Base-by-base conservation (phyloP, 108 stramenopile genomes). In the Conticribra guillardii region DNA sequence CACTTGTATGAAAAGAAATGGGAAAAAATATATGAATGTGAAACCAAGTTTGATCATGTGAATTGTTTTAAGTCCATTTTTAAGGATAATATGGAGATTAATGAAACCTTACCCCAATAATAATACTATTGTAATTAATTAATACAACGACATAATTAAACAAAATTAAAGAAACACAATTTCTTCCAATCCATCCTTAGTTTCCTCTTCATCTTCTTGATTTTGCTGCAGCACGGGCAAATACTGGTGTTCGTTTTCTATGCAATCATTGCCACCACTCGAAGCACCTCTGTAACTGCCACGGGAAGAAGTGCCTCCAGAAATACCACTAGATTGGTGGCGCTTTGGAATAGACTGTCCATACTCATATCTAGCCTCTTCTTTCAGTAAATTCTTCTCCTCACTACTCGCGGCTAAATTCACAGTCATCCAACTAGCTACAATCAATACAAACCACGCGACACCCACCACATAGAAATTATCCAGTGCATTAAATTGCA, bases 401-500 rank as follows among this genome's bases (percentile, higher is more conserved):
- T 55, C 58, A 31, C 41, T 56, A 28, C 45, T 71, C 22, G 50
- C 50, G 15, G 77, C 77, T 59, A 79, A 33, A 26, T 64, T 51
- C 57, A 71, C 60, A 2, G 64, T 69, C 28, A 83, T 46, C 4
- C 51, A 49, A 67, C 77, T 71, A 0, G 69, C 65, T 11, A 32
- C 58, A 17, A 60, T 56, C 60, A 81, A 73, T 34, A 78, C 71
- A 48, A 44, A 18, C 57, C 34, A 75, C n/a, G 79, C 61, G 2
- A 74, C 48, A 15, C 50, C 30, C 0, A 80, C 60, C 8, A 68
- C 34, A 45, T 75, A 34, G 52, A 80, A 71, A 51, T 33, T 71
- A 56, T 80, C 74, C 54, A 67, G 32, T 0, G 63, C 48, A 47
- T 82, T 79, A 44, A 82, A 78, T 34, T 79, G 60, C 17, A 82